Conservation (phyloP, 768 basidiomycete genomes). For the Dacryopinax primogenitus region DNA sequence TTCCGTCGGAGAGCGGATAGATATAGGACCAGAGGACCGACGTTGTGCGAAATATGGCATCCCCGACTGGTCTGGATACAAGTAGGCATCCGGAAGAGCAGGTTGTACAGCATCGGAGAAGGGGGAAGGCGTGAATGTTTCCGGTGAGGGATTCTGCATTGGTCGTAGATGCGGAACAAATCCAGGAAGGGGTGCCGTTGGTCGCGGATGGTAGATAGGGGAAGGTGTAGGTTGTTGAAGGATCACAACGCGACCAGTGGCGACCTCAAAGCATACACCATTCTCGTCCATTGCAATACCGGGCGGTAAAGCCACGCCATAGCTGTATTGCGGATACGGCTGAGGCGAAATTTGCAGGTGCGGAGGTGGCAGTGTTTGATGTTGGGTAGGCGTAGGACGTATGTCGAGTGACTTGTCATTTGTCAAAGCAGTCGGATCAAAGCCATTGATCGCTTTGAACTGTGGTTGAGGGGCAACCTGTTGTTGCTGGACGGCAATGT, state of each 20-base stretch:
- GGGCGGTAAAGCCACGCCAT: constrained; percentile 42
- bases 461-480: neutral
- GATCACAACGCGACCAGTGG: constrained; percentile 69
- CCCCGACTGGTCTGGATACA: neutral
- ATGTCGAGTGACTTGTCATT: neutral
- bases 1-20: neutral
- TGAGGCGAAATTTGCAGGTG: constrained; percentile 34
- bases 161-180: neutral
- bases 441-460: neutral
- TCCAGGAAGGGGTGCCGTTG: constrained; percentile 20
- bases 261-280: constrained; percentile 69
- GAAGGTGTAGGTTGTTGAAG: constrained; percentile 32
- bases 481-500: neutral
- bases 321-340: constrained; percentile 49
- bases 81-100: neutral
- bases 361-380: constrained; percentile 22
- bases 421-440: neutral
- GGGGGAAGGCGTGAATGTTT: neutral
- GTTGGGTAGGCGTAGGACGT: neutral
- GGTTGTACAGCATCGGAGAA: neutral
- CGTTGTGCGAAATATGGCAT: neutral
- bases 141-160: neutral
- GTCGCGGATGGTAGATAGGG: constrained; percentile 52
- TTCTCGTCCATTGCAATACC: constrained; percentile 62
- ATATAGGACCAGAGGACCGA: neutral